Conservation (phyloP, 768 basidiomycete species). For the Hypsizygus marmoreus region DNA sequence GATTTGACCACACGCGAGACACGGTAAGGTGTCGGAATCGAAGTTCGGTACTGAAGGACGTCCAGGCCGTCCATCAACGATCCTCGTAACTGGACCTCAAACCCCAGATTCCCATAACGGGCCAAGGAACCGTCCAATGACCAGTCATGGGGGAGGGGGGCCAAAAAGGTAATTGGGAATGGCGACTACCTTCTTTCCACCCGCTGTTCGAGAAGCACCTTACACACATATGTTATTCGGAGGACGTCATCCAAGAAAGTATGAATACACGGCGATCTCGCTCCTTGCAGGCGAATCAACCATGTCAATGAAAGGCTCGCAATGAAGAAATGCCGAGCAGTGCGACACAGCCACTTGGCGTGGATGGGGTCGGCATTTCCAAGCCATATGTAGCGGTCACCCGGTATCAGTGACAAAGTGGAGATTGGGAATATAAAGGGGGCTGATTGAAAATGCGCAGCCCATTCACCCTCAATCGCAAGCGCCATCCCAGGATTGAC, state of each 20-base stretch:
- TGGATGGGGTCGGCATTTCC: constrained; percentile 12
- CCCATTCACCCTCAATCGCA: background rate
- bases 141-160: too few relatives aligned
- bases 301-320: background rate
- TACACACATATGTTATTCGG: background rate
- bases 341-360: constrained; percentile 14
- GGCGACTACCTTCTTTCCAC: too few relatives aligned
- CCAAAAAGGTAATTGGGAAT: too few relatives aligned
- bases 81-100: too few relatives aligned
- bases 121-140: too few relatives aligned
- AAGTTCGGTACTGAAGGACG: too few relatives aligned
- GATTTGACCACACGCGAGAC: too few relatives aligned
- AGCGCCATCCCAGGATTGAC: constrained; percentile 9
- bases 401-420: constrained; percentile 16
- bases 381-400: background rate
- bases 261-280: background rate
- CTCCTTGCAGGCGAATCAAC: constrained; percentile 4
- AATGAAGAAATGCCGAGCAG: constrained; percentile 8
- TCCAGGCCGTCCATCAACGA: too few relatives aligned
- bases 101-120: constrained; percentile 4
- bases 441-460: background rate
- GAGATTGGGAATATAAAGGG: constrained; percentile 14
- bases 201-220: too few relatives aligned
- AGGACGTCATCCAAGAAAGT: too few relatives aligned
- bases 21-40: too few relatives aligned